These are phyloP conservation scores for Aspergillus sp. DNA, from an alignment of 2,329 filamentous ascomycete genomes.

Conservation along the genomic window DNA sequence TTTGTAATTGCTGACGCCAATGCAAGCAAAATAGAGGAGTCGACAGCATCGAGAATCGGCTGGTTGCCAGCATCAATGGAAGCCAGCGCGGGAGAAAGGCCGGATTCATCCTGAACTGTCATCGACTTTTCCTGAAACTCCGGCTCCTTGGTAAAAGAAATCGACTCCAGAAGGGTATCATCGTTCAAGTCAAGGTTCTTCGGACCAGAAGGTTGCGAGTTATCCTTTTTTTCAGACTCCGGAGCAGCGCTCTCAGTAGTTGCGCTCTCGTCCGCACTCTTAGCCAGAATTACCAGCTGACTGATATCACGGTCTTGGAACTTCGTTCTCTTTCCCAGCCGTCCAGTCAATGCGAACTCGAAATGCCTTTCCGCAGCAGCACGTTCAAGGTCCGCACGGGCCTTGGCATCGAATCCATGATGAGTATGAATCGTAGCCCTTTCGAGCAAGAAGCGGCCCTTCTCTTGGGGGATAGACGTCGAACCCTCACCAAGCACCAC, in stretches of 20 bases:
- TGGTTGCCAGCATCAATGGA: slow-evolving; percentile 70
- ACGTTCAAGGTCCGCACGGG: slow-evolving; percentile 61
- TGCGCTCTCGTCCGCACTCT: slow-evolving; percentile 50
- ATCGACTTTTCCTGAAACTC: slow-evolving; percentile 33
- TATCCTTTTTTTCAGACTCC: slow-evolving; percentile 14
- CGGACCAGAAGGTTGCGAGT: slow-evolving; percentile 42
- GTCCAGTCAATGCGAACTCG: slow-evolving; percentile 74
- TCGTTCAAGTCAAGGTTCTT: slow-evolving; percentile 76
- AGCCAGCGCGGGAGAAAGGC: slow-evolving; percentile 56
- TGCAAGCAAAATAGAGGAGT: slow-evolving; percentile 78
- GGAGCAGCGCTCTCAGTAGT: slow-evolving; percentile 4
- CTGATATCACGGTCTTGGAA: slow-evolving; percentile 51
- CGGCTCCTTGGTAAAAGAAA: slow-evolving; percentile 62
- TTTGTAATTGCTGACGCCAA: slow-evolving; percentile 84
- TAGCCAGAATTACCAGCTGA: slow-evolving; percentile 85
- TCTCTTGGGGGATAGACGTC: slow-evolving; percentile 39
- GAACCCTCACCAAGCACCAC: slow-evolving; percentile 20
- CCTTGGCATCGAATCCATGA: slow-evolving; percentile 72
- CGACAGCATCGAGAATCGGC: slow-evolving; percentile 71
- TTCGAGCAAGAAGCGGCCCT: slow-evolving; percentile 70
- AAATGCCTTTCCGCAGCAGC: slow-evolving; percentile 65
- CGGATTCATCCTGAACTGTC: slow-evolving; percentile 36
- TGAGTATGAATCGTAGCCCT: slow-evolving; percentile 76
- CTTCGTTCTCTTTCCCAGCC: slow-evolving; percentile 61
- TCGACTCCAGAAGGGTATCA: slow-evolving; percentile 83